Conservation (phyloP, 257 asterid genomes). For the Solanum rostratum region DNA sequence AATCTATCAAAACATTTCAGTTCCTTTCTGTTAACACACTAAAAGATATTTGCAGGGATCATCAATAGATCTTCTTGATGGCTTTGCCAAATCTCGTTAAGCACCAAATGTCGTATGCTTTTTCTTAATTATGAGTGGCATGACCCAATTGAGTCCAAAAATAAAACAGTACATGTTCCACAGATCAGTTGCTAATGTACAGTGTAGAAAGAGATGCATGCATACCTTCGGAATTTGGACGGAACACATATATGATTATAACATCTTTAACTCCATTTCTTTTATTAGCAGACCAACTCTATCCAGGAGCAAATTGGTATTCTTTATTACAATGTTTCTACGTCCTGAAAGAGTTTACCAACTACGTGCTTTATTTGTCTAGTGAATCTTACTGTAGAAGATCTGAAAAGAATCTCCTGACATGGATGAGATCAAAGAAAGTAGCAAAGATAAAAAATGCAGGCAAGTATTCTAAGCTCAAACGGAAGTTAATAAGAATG, state of each 20-base stretch:
- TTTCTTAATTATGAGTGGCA: background rate
- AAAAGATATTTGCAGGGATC: background rate
- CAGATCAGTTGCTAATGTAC: background rate
- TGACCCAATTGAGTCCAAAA: background rate
- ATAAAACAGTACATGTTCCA: background rate
- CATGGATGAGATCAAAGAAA: background rate
- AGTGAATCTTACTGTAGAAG: background rate
- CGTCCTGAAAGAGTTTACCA: background rate
- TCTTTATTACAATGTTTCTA: background rate
- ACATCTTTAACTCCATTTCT: background rate
- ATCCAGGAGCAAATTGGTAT: background rate
- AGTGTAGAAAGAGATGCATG: background rate
- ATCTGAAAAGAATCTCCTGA: background rate
- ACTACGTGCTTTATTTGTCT: background rate
- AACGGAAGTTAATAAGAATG: background rate
- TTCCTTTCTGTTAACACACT: background rate
- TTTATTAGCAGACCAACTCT: background rate
- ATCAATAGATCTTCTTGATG: background rate
- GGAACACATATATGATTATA: too few relatives aligned
- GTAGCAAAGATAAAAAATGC: background rate
- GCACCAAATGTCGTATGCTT: background rate
- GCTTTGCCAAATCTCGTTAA: background rate
- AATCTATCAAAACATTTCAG: background rate
- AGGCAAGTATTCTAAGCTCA: background rate
- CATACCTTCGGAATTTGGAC: background rate